Evolutionary conservation across 495 filamentous ascomycete species (phyloP).

Genomic region (Gamarada debralockiae): DNA sequence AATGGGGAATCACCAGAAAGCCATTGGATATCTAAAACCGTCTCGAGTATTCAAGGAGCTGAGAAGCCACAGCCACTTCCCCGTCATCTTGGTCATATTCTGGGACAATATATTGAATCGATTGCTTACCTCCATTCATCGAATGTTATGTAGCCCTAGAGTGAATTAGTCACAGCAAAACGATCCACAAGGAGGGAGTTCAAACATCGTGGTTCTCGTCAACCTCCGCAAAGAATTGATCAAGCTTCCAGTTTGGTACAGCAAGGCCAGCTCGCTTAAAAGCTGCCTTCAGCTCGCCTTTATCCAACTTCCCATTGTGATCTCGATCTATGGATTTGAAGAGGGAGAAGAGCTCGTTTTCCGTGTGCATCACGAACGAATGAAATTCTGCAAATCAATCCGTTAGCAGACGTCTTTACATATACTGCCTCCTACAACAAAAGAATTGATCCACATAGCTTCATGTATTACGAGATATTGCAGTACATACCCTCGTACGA

Average conservation of each 20-base stretch:
- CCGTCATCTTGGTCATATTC: no score
- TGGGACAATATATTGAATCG: no score
- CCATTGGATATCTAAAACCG: no score
- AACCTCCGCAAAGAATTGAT: slow-evolving; percentile 84
- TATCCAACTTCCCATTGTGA: slow-evolving; percentile 83
- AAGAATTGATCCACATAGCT: no score
- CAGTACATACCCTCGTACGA: slow-evolving; percentile 70
- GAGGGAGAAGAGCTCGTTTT: slow-evolving; percentile 72
- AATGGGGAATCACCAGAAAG: no score
- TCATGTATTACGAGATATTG: background rate
- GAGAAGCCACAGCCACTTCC: no score
- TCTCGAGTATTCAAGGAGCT: no score
- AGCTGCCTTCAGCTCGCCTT: slow-evolving; percentile 72
- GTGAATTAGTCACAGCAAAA: background rate
- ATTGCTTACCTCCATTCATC: slow-evolving; percentile 88
- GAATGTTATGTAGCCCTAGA: slow-evolving; percentile 67
- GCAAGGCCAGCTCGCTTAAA: slow-evolving; percentile 75
- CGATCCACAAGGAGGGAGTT: slow-evolving; percentile 13
- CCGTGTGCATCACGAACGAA: slow-evolving; percentile 79
- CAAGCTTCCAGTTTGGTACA: slow-evolving; percentile 71
- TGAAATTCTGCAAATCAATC: slow-evolving; percentile 64
- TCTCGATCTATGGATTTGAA: slow-evolving; percentile 88
- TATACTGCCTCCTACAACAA: background rate
- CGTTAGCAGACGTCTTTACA: background rate
- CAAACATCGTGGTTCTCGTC: slow-evolving; percentile 79